phyloP scores from a whole-genome alignment of 345 rosid species.

The Populus davidiana region DNA sequence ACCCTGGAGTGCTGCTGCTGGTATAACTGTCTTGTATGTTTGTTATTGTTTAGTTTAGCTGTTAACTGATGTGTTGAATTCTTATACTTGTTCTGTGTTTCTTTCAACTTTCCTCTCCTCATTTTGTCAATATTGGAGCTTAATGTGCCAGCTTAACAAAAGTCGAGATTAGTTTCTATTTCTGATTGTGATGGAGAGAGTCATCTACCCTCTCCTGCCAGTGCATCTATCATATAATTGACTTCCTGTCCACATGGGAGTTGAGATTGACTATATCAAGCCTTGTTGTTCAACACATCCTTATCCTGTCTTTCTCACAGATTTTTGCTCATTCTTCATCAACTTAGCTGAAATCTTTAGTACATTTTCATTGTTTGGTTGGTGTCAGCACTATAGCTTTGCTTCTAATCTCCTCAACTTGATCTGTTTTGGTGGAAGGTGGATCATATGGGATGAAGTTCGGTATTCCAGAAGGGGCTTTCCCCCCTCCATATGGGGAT shows the following conservation, averaged over 20 bases:
- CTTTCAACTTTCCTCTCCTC: background rate
- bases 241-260: background rate
- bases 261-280: conserved; percentile 1
- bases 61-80: background rate
- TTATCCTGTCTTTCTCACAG: background rate
- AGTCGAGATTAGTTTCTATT: background rate
- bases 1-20: conserved; percentile 51
- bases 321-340: background rate
- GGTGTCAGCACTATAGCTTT: background rate
- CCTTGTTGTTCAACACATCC: background rate
- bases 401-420: conserved; percentile 22
- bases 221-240: background rate
- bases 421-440: conserved; percentile 40
- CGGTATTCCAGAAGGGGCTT: conserved; percentile 47
- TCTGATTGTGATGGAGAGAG: background rate
- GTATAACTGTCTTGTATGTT: conserved; percentile 34
- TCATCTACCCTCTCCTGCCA: background rate
- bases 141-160: background rate
- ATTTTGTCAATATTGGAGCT: background rate
- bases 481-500: conserved; percentile 62
- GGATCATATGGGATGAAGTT: conserved; percentile 69
- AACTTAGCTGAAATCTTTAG: background rate
- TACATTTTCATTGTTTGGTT: background rate
- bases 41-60: conserved; percentile 3
- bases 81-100: background rate